phyloP scores from a whole-genome alignment of 1,139 yeast species.

The Taphrina communis region DNA sequence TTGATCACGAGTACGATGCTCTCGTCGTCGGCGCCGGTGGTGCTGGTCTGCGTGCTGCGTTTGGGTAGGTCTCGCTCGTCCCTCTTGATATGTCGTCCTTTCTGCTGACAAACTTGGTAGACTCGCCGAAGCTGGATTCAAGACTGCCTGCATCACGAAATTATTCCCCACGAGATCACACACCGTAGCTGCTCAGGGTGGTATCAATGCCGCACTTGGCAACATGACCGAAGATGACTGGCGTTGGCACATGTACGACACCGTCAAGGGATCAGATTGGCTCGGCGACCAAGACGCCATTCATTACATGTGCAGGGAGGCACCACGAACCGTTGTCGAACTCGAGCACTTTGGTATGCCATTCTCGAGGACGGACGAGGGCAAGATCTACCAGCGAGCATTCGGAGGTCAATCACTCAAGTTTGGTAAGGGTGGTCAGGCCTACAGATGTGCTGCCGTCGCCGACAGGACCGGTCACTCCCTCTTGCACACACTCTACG shows the following conservation, averaged over 20 bases:
- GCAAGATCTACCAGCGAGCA: constrained; percentile 97
- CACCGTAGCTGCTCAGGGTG: constrained; percentile 99
- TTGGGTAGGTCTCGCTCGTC: constrained; percentile 49
- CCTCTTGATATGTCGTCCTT: background rate
- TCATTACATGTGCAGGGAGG: constrained; percentile 98
- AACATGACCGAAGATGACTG: constrained; percentile 98
- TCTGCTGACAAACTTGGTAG: constrained; percentile 55
- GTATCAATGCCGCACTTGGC: constrained; percentile 95
- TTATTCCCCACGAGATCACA: constrained; percentile 98
- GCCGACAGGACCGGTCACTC: constrained; percentile 99
- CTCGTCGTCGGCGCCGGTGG: constrained; percentile 99
- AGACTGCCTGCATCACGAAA: constrained; percentile 96
- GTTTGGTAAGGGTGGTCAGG: constrained; percentile 98
- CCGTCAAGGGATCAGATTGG: constrained; percentile 99
- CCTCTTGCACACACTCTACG: constrained; percentile 90
- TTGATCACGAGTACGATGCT: constrained; percentile 96
- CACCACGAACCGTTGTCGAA: constrained; percentile 93
- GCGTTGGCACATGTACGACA: constrained; percentile 94
- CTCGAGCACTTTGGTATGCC: constrained; percentile 98
- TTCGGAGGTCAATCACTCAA: constrained; percentile 98
- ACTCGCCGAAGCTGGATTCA: constrained; percentile 93
- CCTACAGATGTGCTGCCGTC: constrained; percentile 98
- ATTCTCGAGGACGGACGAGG: constrained; percentile 95
- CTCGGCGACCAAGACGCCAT: constrained; percentile 99
- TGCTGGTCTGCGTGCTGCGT: constrained; percentile 98